Evolutionary conservation across 148 eudicot genomes (phyloP).

Genomic region (Dysphania ambrosioides): DNA sequence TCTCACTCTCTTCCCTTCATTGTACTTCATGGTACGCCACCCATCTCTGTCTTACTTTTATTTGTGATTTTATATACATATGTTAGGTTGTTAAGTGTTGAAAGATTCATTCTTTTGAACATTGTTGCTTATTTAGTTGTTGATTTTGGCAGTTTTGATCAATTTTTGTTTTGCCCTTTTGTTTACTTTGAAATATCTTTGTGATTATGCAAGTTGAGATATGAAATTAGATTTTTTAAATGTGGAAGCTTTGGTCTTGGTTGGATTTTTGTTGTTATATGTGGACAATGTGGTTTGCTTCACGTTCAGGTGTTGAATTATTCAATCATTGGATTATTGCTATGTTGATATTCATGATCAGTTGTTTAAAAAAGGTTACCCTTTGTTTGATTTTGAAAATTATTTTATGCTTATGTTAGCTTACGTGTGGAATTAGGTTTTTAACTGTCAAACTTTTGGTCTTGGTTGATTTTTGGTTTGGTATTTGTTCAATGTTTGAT

Average conservation of each 20-base stretch:
- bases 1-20: conserved; percentile 27
- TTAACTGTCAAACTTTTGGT: not conserved
- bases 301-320: no score
- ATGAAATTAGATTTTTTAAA: not conserved
- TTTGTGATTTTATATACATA: not conserved
- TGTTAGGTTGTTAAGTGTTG: not conserved
- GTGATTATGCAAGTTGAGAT: conserved; percentile 8
- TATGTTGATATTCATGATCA: no score
- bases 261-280: not conserved
- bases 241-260: not conserved
- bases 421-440: not conserved
- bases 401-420: not conserved
- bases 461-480: not conserved
- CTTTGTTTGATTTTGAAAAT: not conserved
- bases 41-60: not conserved
- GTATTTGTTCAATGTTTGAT: not conserved
- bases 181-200: not conserved
- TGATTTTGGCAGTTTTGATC: not conserved
- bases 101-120: not conserved
- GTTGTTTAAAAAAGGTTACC: no score
- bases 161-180: conserved; percentile 3
- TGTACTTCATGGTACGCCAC: conserved; percentile 27
- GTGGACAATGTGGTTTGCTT: not conserved
- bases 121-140: conserved; percentile 8
- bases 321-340: no score